Evolutionary conservation across 306 rosid genomes (phyloP), one percentile per base, ranked within the genome.

Genomic region (Vachellia pachyceras): DNA sequence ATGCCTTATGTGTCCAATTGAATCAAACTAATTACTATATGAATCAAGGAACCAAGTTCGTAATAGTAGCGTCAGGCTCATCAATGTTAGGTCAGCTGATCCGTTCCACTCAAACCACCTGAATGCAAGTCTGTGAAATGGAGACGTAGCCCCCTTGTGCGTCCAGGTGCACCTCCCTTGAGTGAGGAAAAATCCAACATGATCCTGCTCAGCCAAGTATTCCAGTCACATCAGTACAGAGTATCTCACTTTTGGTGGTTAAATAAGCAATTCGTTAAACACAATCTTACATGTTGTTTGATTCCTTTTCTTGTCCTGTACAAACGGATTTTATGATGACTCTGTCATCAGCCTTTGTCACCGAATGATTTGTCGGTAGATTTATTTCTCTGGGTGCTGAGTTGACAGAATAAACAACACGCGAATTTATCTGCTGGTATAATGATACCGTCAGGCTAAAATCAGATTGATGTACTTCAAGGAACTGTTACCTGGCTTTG

Each of bases 141-240:
- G 22, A 85, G 80, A 41, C 89, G 84, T 12, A 96, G 89, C 17
- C 99, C 99, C 87, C 99, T 87, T 1, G 99, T 92, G 83, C 99
- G 94, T 37, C 94, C 97, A 18, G 99, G 97, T 3, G 97, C 94
- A 10, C 99, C 98, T 0, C 94, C 99, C 83, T 88, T 92, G 45
- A 89, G 86, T 1, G 92, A 76, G 25, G 97, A 92, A 68, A 89
- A 83, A 89, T 93, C 98, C 80, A 96, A 69, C 81, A 83, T 86
- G 66, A 93, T 86, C 94, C 98, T 96, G 92, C 37, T 82, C 66
- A 69, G 52, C 69, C 69, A 77, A 52, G 52, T 11, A 54, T 67
- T n/a, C 42, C 33, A 40, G 75, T 37, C 67, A 40, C 5, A 15
- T 3, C 50, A 18, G 65, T 81, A 18, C 17, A 76, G 52, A 66